phyloP scores from a whole-genome alignment of 2,329 filamentous ascomycete genomes.

The Phialemonium atrogriseum region DNA sequence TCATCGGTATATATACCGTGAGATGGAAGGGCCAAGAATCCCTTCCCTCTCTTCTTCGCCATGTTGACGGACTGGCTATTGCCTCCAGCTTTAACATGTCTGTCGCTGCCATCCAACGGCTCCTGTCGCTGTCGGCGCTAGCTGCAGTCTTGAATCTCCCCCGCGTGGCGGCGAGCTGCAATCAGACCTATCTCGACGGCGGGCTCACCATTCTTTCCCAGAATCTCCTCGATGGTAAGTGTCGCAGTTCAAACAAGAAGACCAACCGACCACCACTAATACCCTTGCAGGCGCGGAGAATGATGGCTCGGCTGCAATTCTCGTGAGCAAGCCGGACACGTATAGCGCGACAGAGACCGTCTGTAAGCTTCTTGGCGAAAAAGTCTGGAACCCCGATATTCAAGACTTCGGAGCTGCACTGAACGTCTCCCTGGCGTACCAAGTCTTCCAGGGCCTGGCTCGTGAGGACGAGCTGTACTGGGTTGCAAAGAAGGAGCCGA shows the following conservation, averaged over 20 bases:
- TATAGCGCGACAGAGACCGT: constrained; percentile 8
- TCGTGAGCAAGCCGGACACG: constrained; percentile 12
- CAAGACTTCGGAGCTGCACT: constrained; percentile 12
- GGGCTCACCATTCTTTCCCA: constrained; percentile 5
- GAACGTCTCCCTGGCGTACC: constrained; percentile 14
- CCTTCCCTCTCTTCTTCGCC: no score
- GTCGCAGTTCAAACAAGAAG: no score
- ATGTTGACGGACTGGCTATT: no score
- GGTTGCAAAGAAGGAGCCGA: constrained; percentile 10
- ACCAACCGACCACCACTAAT: not conserved
- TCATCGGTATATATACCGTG: no score
- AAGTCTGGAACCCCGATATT: constrained; percentile 15
- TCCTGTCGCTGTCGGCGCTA: no score
- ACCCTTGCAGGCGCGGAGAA: constrained; percentile 10
- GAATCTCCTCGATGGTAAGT: constrained; percentile 5
- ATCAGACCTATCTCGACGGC: constrained; percentile 3
- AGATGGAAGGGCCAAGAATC: no score
- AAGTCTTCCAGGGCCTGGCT: constrained; percentile 11
- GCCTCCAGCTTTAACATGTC: no score
- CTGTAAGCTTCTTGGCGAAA: constrained; percentile 14
- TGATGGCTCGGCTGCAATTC: constrained; percentile 12
- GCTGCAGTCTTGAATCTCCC: no score
- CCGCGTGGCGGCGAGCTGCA: no score
- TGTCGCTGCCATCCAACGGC: no score
- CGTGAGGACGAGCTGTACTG: constrained; percentile 15